A percentile compares a stretch with the other conserved stretches of the same genome.
These are phyloP conservation scores for Silene vulgaris DNA, from an alignment of 179 eudicot species.

Conservation along the genomic window DNA sequence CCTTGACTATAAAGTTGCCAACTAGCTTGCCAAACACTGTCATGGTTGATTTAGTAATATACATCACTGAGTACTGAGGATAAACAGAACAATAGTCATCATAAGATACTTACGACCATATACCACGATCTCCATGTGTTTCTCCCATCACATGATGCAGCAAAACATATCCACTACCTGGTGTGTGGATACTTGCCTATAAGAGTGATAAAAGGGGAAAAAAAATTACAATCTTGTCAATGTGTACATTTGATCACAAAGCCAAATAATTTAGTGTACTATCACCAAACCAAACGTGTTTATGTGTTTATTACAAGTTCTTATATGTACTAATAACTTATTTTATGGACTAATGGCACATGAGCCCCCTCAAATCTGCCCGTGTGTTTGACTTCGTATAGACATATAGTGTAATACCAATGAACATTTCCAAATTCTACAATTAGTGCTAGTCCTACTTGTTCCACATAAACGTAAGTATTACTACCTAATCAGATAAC, in stretches of 20 bases:
- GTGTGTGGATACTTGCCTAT: slow-evolving; percentile 79
- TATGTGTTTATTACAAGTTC: no score
- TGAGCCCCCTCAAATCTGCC: no score
- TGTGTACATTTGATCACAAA: background rate
- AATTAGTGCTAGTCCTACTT: no score
- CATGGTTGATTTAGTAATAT: background rate
- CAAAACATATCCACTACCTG: slow-evolving; percentile 95
- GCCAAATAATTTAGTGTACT: no score
- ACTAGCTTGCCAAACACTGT: background rate
- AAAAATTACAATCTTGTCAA: slow-evolving; percentile 24
- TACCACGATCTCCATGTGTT: slow-evolving; percentile 86
- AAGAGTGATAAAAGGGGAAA: slow-evolving; percentile 19
- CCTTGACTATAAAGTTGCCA: background rate
- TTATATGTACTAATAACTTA: no score
- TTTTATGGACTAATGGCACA: no score
- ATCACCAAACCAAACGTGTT: no score
- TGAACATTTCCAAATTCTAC: no score
- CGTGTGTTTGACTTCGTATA: no score
- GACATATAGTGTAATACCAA: no score
- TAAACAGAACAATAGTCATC: slow-evolving; percentile 1
- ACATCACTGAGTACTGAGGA: background rate
- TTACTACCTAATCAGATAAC: no score
- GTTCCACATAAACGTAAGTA: no score
- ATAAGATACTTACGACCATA: slow-evolving; percentile 90
- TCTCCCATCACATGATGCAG: slow-evolving; percentile 99